Evolutionary conservation across 73 alveolate species (phyloP).

Genomic region (Paramecium octaurelia): DNA sequence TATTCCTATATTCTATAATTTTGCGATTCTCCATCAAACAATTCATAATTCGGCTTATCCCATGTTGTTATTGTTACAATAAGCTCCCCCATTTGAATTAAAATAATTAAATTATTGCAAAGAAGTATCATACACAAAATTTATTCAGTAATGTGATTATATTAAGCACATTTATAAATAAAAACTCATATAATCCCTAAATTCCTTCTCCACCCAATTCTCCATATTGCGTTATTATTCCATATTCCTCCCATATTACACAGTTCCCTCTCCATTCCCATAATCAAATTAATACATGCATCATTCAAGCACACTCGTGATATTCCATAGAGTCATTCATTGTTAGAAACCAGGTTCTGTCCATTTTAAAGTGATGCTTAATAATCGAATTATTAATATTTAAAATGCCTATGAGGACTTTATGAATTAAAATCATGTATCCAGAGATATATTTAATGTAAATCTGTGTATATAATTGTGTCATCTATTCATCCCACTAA

Average conservation of each 20-base stretch:
- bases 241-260: not conserved
- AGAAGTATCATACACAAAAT: not conserved
- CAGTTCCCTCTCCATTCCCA: not conserved
- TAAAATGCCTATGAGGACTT: too few relatives aligned
- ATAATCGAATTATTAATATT: too few relatives aligned
- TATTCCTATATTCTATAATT: not conserved
- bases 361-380: too few relatives aligned
- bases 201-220: not conserved
- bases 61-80: conserved; percentile 35
- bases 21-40: conserved; percentile 43
- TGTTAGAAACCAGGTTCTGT: too few relatives aligned
- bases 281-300: not conserved
- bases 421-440: too few relatives aligned
- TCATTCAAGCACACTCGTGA: not conserved
- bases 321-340: not conserved
- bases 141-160: not conserved
- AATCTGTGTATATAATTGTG: too few relatives aligned
- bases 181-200: too few relatives aligned
- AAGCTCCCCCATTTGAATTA: not conserved
- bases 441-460: too few relatives aligned
- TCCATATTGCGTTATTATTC: not conserved
- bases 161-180: not conserved
- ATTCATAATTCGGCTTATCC: conserved; percentile 38
- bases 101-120: not conserved
- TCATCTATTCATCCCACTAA: too few relatives aligned